Conservation (phyloP, 495 filamentous ascomycete genomes). For the Pseudevernia furfuracea region DNA sequence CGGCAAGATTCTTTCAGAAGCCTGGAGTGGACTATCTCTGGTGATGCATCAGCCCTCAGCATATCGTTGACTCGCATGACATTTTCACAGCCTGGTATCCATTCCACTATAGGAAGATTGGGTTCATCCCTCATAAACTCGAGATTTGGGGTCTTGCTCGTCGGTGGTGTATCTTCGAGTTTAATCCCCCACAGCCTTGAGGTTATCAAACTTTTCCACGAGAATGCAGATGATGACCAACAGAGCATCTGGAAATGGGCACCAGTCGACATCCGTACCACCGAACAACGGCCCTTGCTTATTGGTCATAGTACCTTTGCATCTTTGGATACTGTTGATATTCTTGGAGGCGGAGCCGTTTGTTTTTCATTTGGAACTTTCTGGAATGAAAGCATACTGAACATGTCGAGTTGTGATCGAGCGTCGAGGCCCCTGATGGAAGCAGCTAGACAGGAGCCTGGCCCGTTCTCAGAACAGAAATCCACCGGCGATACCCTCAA, state of each 20-base stretch:
- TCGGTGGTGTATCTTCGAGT: conserved; percentile 36
- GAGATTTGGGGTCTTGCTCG: conserved; percentile 35
- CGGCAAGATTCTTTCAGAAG: conserved; percentile 50
- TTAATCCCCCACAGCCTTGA: conserved; percentile 32
- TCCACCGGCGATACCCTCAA: not conserved
- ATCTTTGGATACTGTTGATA: conserved; percentile 40
- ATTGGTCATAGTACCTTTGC: conserved; percentile 54
- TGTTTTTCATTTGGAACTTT: conserved; percentile 83
- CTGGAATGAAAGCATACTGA: conserved; percentile 58
- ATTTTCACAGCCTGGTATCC: not conserved
- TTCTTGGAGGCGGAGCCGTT: conserved; percentile 75
- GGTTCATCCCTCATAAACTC: conserved; percentile 39
- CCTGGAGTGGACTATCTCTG: conserved; percentile 48
- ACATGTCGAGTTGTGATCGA: conserved; percentile 26
- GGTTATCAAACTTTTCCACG: conserved; percentile 32
- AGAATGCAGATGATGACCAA: conserved; percentile 6
- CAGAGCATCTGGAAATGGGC: conserved; percentile 16
- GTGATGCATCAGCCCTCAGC: conserved; percentile 4
- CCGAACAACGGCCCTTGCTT: conserved; percentile 50
- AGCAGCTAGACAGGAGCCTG: not conserved
- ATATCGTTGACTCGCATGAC: conserved; percentile 24
- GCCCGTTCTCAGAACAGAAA: not conserved
- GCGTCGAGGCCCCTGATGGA: not conserved
- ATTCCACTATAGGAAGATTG: conserved; percentile 27
- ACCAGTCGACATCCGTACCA: conserved; percentile 9